Base-by-base conservation (phyloP, 768 basidiomycete genomes). In the Termitomyces sp. region DNA sequence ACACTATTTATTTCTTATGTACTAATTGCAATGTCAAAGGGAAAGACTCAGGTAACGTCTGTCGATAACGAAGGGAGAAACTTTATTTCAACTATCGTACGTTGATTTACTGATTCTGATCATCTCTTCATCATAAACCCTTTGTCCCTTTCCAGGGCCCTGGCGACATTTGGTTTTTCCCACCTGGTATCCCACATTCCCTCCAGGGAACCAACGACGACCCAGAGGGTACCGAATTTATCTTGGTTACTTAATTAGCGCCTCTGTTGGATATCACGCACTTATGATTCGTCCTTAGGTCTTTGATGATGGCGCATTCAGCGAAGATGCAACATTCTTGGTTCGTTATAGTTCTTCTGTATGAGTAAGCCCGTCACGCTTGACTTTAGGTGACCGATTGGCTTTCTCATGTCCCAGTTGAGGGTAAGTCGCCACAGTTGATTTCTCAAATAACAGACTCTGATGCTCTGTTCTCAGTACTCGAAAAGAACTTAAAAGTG, bases 111-210 rank as follows among this genome's bases (percentile, higher is more conserved):
- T n/a, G 16, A 24, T 47, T 59, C 5, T 13, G 5, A 1, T 8
- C 10, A n/a, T 16, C 20, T 24, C 37, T 18, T 4, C 9, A 43
- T 10, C 40, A n/a, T n/a, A n/a, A 30, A 9, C 14, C 24, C 7
- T 24, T 57, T 39, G 3, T 8, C 43, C 13, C 39, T 13, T 44
- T 44, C 43, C 32, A 81, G 80, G 68, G 69, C 32, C 67, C 75
- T 36, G 82, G 81, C 16, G 82, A 83, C 62, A 60, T 83, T 14
- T 83, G 83, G 82, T 84, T 76, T 68, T 82, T 83, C 72, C 82
- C 82, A 14, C 74, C 83, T 7, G 82, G 82, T 5, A 74, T 78
- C 51, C 83, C 83, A 1, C 83, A 85, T 64, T 80, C 79, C 14
- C 70, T 85, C 12, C 82, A 84, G 67, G 83, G 77, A 7, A 82